Conservation (phyloP, 345 rosid genomes). For the Tarenaya hassleriana region DNA sequence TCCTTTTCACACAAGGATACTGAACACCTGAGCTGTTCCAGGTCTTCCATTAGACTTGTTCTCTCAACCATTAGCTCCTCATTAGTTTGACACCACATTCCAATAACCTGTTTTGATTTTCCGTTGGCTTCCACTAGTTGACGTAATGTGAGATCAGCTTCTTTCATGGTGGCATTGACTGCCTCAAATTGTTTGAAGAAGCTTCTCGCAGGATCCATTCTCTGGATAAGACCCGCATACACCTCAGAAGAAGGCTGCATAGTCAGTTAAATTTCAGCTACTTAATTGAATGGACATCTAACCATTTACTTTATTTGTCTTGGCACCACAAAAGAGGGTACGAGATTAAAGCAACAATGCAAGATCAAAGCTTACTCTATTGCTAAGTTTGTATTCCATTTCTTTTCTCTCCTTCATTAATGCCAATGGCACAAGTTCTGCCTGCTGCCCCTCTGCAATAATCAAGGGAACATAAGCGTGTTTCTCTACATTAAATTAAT, state of each 20-base stretch:
- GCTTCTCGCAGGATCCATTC: constrained; percentile 32
- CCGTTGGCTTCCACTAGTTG: constrained; percentile 60
- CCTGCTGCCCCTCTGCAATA: constrained; percentile 40
- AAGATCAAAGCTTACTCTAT: constrained; percentile 33
- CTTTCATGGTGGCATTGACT: constrained; percentile 60
- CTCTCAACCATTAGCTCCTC: constrained; percentile 48
- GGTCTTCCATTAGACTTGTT: constrained; percentile 42
- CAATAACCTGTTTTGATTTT: constrained; percentile 44
- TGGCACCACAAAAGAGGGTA: constrained; percentile 12
- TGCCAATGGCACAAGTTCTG: constrained; percentile 29
- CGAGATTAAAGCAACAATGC: not conserved
- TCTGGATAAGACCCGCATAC: constrained; percentile 39
- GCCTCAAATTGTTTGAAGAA: constrained; percentile 63
- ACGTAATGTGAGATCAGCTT: constrained; percentile 64
- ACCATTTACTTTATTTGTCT: constrained; percentile 8
- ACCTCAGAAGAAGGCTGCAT: constrained; percentile 24
- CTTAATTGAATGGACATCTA: constrained; percentile 20
- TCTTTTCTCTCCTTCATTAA: constrained; percentile 30
- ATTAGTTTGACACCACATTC: constrained; percentile 48
- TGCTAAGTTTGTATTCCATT: constrained; percentile 24
- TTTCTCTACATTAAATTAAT: constrained; percentile 9
- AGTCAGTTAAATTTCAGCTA: constrained; percentile 11
- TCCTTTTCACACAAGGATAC: constrained; percentile 46
- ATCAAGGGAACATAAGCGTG: constrained; percentile 19
- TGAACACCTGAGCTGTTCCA: constrained; percentile 51